Evolutionary conservation across 164 flowering plant species (phyloP), one percentile per base, ranked within the genome.

Genomic region (Tinospora cordifolia): DNA sequence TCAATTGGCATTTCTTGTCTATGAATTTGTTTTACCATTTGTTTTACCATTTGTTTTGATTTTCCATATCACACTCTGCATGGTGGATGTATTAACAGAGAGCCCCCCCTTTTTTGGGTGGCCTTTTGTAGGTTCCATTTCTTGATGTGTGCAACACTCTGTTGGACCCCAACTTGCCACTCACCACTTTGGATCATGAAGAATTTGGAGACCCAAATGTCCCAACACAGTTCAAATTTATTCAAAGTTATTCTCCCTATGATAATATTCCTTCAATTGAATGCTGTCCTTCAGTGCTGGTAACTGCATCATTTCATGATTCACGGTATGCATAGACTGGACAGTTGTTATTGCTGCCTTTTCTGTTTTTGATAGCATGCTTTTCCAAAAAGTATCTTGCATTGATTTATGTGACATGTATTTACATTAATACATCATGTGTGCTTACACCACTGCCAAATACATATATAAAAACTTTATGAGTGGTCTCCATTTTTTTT

Each of bases 101-200:
- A 14, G n/a, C n/a, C n/a, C 38, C 0, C 17, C 2, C 19, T 40
- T 8, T 25, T 58, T 67, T 30, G 46, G n/a, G 13, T 68, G 54
- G 8, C 57, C 21, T 78, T 36, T 68, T n/a, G 63, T 88, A 94
- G 98, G 97, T 91, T 66, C 99, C 99, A 12, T 94, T 94, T 80
- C 90, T 94, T 66, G 99, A 94, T 80, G 76, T 92, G 15, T 86
- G 92, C 81, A 94, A 88, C 81, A 88, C 97, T 26, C 81, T 94
- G 76, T 69, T 88, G 80, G 92, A 94, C 80, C 81, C 91, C 9
- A 83, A 77, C 82, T 82, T 94, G 75, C 97, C 99, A 69, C 92
- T 94, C 65, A 89, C 97, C 22, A 51, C 80, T 21, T 79, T 90
- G 82, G 99, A 94, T 78, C 81, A 88, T 71, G 95, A 92, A 81